These are phyloP conservation scores for Sistotremastrum suecicum DNA, from an alignment of 768 basidiomycete genomes.

Conservation along the genomic window DNA sequence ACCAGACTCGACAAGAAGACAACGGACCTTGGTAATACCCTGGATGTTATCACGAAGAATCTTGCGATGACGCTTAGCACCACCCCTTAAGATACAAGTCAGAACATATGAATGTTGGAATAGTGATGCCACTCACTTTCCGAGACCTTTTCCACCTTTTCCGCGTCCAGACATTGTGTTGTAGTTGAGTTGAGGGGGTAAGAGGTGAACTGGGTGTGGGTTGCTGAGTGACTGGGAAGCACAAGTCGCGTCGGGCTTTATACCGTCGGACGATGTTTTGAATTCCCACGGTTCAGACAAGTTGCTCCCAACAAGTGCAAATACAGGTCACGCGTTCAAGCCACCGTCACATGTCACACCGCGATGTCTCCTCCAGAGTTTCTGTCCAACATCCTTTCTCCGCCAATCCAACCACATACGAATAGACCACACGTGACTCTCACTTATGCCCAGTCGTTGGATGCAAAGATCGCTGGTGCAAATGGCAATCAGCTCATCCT, in stretches of 20 bases:
- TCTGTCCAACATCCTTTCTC: slow-evolving; percentile 2
- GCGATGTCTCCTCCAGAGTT: not conserved
- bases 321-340: too few relatives aligned
- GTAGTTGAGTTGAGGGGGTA: not conserved
- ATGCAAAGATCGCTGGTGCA: slow-evolving; percentile 76
- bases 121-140: slow-evolving; percentile 17
- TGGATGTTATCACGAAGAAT: slow-evolving; percentile 35
- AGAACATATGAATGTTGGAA: slow-evolving; percentile 1
- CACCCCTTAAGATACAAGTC: slow-evolving; percentile 16
- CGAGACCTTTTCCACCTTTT: slow-evolving; percentile 34
- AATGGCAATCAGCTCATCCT: slow-evolving; percentile 63
- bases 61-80: slow-evolving; percentile 33
- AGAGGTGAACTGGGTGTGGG: not conserved
- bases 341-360: too few relatives aligned
- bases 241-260: too few relatives aligned
- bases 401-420: slow-evolving; percentile 2
- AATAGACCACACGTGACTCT: slow-evolving; percentile 54
- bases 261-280: too few relatives aligned
- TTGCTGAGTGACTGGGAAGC: not conserved
- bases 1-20: not conserved
- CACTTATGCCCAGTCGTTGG: slow-evolving; percentile 76
- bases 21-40: slow-evolving; percentile 34
- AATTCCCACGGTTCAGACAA: too few relatives aligned
- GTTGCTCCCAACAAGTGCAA: too few relatives aligned
- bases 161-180: slow-evolving; percentile 32